phyloP scores from a whole-genome alignment of 2,329 filamentous ascomycete genomes.

The Atkinsonella hypoxylon region DNA sequence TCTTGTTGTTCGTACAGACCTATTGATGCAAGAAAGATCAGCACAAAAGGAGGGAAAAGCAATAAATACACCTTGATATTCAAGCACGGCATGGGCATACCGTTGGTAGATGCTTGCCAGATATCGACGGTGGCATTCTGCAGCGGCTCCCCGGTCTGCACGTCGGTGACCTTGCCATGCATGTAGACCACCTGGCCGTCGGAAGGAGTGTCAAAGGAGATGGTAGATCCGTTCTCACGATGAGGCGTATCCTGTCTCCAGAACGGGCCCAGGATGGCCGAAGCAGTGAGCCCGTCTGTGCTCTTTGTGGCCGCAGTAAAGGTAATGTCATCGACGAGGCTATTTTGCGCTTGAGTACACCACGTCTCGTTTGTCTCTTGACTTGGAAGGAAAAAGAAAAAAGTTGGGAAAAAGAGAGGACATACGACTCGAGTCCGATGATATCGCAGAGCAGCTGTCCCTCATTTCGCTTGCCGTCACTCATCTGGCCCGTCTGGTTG shows the following conservation, averaged over 20 bases:
- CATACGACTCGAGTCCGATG: slow-evolving; percentile 57
- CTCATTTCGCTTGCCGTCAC: slow-evolving; percentile 58
- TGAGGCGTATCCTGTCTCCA: slow-evolving; percentile 63
- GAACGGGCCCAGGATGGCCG: slow-evolving; percentile 76
- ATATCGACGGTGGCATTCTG: slow-evolving; percentile 57
- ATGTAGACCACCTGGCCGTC: slow-evolving; percentile 46
- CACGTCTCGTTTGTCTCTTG: too few relatives aligned
- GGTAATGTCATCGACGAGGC: slow-evolving; percentile 70
- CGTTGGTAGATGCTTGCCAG: slow-evolving; percentile 70
- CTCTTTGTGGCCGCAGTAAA: slow-evolving; percentile 41
- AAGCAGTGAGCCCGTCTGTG: slow-evolving; percentile 47
- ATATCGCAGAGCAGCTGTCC: slow-evolving; percentile 62
- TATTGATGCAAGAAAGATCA: too few relatives aligned
- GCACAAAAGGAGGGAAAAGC: too few relatives aligned
- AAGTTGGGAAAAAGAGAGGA: too few relatives aligned
- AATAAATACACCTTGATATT: too few relatives aligned
- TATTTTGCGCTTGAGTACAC: too few relatives aligned
- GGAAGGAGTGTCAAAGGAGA: slow-evolving; percentile 41
- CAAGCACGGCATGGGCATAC: too few relatives aligned
- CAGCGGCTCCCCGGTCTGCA: slow-evolving; percentile 51
- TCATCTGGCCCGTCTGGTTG: slow-evolving; percentile 63
- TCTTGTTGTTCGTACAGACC: slow-evolving; percentile 62
- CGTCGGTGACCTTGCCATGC: slow-evolving; percentile 47
- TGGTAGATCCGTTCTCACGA: slow-evolving; percentile 56
- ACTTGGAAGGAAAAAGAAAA: too few relatives aligned